Base-by-base conservation (phyloP, 1,139 yeast species). In the Debaryomyces sp. region DNA sequence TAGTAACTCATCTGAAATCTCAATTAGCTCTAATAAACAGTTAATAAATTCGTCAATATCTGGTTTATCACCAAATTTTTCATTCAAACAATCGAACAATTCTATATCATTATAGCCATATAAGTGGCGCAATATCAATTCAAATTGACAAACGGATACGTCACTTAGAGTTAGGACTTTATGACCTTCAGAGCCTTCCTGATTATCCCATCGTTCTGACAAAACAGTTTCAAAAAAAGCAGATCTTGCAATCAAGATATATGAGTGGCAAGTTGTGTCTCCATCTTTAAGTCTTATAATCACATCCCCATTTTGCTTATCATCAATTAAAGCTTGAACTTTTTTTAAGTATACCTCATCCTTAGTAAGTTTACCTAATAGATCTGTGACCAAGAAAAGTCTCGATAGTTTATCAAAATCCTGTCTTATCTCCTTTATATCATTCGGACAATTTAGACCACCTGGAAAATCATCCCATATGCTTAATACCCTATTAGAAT, bases 181-280 rank as follows among this genome's bases (percentile, higher is more conserved):
- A 9, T 50, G 44, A 9, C 21, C 21, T 12, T 18, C 10, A 10
- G 10, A 2, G 18, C 54, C 49, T 5, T 58, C 49, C 40, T 57
- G 44, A 44, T 57, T 60, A 6, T 59, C 64, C 95, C 95, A 87
- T 49, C 84, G 64, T 2, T 67, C 63, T 0, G 87, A 78, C 32
- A 86, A 72, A 2, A 81, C 54, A 0, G 87, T 78, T 51, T 81
- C 85, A 62, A 89, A 89, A 59, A 77, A 88, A 0, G 83, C 84
- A 40, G 85, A 80, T 49, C 96, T 68, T 0, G 81, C 64, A 4
- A 72, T 61, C 21, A 90, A 62, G 6, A 89, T 64, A 30, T 73
- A 71, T 5, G 86, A 78, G 56, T 83, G 83, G 5, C 82, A 76
- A 5, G 49, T 52, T 2, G 68, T 30, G 12, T 62, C 64, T 5